Percentiles rank a stretch among this genome's conserved stretches.
Conservation (phyloP, 2,329 filamentous ascomycete genomes). For the Neobulgaria alba region DNA sequence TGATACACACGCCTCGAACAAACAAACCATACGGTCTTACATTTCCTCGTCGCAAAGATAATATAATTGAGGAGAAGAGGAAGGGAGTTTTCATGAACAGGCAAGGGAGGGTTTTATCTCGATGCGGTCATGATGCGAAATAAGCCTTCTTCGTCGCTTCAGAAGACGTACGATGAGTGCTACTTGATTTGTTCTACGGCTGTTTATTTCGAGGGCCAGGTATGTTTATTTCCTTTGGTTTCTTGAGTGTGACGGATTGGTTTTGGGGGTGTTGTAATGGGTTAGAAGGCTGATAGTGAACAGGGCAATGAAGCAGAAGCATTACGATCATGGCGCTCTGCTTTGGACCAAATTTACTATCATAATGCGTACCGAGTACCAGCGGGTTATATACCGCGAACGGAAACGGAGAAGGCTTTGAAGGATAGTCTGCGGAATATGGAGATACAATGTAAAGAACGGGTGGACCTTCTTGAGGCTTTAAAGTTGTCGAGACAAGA, state of each 20-base stretch:
- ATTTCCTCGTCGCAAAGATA: too few species aligned
- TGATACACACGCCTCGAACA: not conserved
- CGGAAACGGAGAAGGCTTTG: slow-evolving; percentile 76
- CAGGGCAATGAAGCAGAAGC: slow-evolving; percentile 90
- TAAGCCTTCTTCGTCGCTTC: slow-evolving; percentile 64
- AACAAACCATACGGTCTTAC: too few species aligned
- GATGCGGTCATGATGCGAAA: slow-evolving; percentile 36
- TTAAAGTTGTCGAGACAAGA: slow-evolving; percentile 57
- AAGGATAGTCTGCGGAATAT: slow-evolving; percentile 74
- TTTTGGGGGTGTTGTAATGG: not conserved
- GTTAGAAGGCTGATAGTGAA: slow-evolving; percentile 1
- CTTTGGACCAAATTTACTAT: slow-evolving; percentile 81
- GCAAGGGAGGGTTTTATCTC: slow-evolving; percentile 3
- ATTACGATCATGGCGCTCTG: slow-evolving; percentile 79
- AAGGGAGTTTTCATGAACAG: slow-evolving; percentile 9
- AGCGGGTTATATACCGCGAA: slow-evolving; percentile 59
- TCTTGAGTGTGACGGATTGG: not conserved
- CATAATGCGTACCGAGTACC: slow-evolving; percentile 71
- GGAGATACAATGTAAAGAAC: slow-evolving; percentile 87
- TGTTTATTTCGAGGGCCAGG: slow-evolving; percentile 91
- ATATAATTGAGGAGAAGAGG: too few species aligned
- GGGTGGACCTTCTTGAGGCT: slow-evolving; percentile 80
- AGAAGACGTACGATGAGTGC: slow-evolving; percentile 97
- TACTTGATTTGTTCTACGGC: slow-evolving; percentile 93
- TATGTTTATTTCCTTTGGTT: slow-evolving; percentile 33